A percentile compares a stretch with the other conserved stretches of the same genome.
Evolutionary conservation across 75 land plant species (phyloP).

Genomic region (Selaginella tamariscina): DNA sequence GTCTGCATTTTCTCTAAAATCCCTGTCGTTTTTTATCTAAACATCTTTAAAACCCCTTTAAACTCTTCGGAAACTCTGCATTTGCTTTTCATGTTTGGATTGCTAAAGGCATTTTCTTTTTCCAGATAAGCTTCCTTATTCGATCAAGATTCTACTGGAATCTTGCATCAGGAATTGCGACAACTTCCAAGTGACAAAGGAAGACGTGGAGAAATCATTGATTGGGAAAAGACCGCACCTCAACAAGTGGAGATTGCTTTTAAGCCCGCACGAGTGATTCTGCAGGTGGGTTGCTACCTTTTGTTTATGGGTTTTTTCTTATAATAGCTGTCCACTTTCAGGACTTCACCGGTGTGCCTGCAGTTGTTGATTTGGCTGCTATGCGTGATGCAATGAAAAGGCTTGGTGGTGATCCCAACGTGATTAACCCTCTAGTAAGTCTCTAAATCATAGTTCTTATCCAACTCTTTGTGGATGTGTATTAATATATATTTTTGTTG

Average conservation of each 20-base stretch:
- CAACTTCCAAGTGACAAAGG: slow-evolving; percentile 67
- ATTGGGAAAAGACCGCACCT: slow-evolving; percentile 85
- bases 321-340: slow-evolving; percentile 9
- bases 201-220: slow-evolving; percentile 87
- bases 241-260: slow-evolving; percentile 92
- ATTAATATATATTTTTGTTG: slow-evolving; percentile 16
- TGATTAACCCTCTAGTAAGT: slow-evolving; percentile 81
- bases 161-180: slow-evolving; percentile 93
- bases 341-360: slow-evolving; percentile 97
- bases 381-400: slow-evolving; percentile 90
- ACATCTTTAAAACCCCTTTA: no score
- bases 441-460: not conserved
- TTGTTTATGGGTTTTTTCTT: not conserved
- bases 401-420: slow-evolving; percentile 72
- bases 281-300: slow-evolving; percentile 42
- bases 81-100: not conserved
- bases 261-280: slow-evolving; percentile 83
- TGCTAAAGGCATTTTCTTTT: not conserved
- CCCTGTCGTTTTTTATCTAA: no score
- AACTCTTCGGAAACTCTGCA: no score
- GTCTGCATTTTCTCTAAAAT: no score
- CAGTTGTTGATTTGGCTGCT: slow-evolving; percentile 85
- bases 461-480: no score
- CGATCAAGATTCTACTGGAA: slow-evolving; percentile 80
- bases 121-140: slow-evolving; percentile 76